Base-by-base conservation (phyloP, 345 rosid genomes). In the Moringa oleifera region DNA sequence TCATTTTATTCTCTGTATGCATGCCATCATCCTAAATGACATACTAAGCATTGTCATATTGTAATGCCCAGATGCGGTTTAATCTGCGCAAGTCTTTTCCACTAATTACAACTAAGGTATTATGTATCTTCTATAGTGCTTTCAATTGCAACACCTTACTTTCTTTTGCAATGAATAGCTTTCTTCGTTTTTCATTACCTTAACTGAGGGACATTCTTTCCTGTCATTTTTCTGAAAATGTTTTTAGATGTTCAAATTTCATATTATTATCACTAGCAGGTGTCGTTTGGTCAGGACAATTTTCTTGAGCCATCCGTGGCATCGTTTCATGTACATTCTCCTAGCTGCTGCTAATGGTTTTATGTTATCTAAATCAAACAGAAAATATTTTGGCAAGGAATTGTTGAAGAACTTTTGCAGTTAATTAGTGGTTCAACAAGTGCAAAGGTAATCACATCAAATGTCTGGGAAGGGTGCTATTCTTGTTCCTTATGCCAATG, bases 311-410 rank as follows among this genome's bases (percentile, higher is more conserved):
- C 33, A 2, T 28, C 8, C 33, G 8, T 28, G 8, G 3, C 33
- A n/a, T n/a, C 33, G 3, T 28, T 28, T 28, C 33, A 28, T 28
- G 5, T 28, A 28, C 33, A 28, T 28, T 28, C 8, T 28, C 8
- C 33, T 28, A 8, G 33, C 33, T 28, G 33, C 33, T 28, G 33
- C 33, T 28, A 2, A 28, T 28, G 33, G 33, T 28, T 28, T 28
- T 28, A 28, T 28, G 33, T 28, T 28, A 8, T 28, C 33, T 28
- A 28, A 28, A 28, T 28, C 8, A 28, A 68, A 59, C 57, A 95
- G 98, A 95, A 79, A 84, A 94, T 95, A 41, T 95, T 91, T 68
- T 95, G 99, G 99, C 83, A 94, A 54, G 99, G 96, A 55, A 96
- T 91, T 77, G 90, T 91, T 73, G 99, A 91, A 71, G 99, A 95